Conservation (phyloP, 2,329 filamentous ascomycete genomes). For the Ophiostoma triangulosporum region DNA sequence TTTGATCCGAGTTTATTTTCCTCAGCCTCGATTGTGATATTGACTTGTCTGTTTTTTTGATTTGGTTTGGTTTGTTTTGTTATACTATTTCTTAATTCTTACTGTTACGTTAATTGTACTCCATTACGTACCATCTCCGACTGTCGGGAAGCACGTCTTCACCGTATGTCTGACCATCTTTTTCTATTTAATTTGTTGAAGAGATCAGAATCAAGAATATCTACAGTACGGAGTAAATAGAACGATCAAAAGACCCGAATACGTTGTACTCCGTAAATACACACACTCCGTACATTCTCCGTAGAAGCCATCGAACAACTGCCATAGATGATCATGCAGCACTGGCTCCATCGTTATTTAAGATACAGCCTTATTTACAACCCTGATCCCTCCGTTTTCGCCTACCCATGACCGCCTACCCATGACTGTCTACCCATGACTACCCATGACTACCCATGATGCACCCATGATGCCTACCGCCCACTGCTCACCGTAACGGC, state of each 20-base stretch:
- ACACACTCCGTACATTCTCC: no score
- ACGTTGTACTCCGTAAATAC: no score
- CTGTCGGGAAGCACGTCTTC: background rate
- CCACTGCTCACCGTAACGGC: background rate
- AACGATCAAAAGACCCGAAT: background rate
- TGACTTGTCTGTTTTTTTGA: no score
- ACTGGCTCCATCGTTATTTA: background rate
- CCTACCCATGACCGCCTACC: background rate
- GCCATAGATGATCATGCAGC: background rate
- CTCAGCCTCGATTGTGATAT: no score
- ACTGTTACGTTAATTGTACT: no score
- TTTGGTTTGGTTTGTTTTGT: no score
- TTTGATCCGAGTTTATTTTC: no score
- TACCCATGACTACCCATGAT: no score
- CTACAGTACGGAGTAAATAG: background rate
- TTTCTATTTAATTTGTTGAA: background rate
- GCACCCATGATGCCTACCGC: no score
- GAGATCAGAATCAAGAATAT: background rate
- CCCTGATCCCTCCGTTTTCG: background rate
- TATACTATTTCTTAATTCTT: background rate
- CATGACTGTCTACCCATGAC: no score
- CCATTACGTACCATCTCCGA: no score
- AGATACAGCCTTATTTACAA: background rate
- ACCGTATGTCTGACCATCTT: slow-evolving; percentile 1
- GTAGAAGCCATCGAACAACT: no score